Base-by-base conservation (phyloP, 106 monocot genomes). In the Platanthera zijinensis region DNA sequence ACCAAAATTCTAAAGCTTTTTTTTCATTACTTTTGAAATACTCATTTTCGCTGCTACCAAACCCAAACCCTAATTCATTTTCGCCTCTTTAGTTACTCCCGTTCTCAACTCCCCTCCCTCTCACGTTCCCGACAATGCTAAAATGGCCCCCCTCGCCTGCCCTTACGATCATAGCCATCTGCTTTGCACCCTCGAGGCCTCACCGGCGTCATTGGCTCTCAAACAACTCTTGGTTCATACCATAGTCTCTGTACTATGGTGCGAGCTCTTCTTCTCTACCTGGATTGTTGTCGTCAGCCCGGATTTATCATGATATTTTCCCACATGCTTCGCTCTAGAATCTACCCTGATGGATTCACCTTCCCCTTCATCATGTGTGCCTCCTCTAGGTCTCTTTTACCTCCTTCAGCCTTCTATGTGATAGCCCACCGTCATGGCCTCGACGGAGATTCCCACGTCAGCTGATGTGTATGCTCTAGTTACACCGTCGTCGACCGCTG, bases 301-400 rank as follows among this genome's bases (percentile, higher is more conserved):
- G 22, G n/a, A 62, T 62, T 25, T 71, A 19, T 76, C 80, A 13
- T 59, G 61, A 19, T 69, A 17, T 66, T 18, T 32, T 62, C 67
- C 49, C 25, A 11, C 74, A 32, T 79, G 81, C 83, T 81, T 21
- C 77, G 17, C 78, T 25, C 76, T 22, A 61, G 76, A 76, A 28
- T 79, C 79, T 74, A 73, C 73, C 56, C 76, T 71, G 83, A 80
- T 78, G 75, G 62, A 19, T 81, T 80, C 83, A 77, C 81, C 79
- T 72, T 62, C 77, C 73, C 79, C 22, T 68, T 76, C 71, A 77
- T 82, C 83, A 74, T 80, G 57, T 48, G 74, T 75, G 76, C 81
- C 77, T 78, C 81, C 79, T 57, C 87, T 67, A 46, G 46, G 47
- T 13, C 51, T 59, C 21, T 48, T 62, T 56, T 17, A 5, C 68